Evolutionary conservation across 2,329 filamentous ascomycete genomes (phyloP), one percentile per base, ranked within the genome.

Genomic region (Zasmidium angulare): DNA sequence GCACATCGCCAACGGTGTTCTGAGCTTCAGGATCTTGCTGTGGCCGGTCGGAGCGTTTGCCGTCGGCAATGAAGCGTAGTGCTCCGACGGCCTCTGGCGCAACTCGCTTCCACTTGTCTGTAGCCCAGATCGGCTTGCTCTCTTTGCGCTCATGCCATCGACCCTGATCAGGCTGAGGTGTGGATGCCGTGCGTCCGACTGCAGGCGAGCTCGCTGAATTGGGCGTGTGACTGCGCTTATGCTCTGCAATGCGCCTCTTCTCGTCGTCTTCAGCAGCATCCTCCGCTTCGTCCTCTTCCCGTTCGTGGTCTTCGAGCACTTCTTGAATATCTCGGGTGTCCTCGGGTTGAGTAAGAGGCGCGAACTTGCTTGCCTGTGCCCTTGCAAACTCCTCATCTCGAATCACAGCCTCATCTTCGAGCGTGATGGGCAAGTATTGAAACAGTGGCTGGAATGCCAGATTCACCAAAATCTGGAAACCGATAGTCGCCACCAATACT

Each of bases 341-440:
- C 50, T 74, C 68, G 36, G 67, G 67, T 40, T 63, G 51, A n/a
- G 55, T 58, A 12, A 72, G 46, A 17, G 67, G 66, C 17, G 67
- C 65, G 51, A 69, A 74, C 46, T 69, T 71, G 59, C 69, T 66
- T 22, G 68, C 71, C 55, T 75, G 91, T 2, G 88, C 88, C 50
- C 89, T 82, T 67, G 91, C 88, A 71, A 98, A 99, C 43, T 89
- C 90, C 69, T 93, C 86, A 66, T 99, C 95, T 6, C 93, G 88
- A n/a, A 90, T 79, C 0, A 95, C 90, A 2, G 95, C 95, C 71
- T 97, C 93, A 64, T 98, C 95, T 73, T 99, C 95, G 56, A 98
- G 86, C 0, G 93, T 98, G 64, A 98, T 96, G 0, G 95, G 95
- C 2, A 99, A 79, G 69, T 96, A 96, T 43, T 89, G 86, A 72